Conservation (phyloP, 495 filamentous ascomycete species). For the Oidiodendron maius region DNA sequence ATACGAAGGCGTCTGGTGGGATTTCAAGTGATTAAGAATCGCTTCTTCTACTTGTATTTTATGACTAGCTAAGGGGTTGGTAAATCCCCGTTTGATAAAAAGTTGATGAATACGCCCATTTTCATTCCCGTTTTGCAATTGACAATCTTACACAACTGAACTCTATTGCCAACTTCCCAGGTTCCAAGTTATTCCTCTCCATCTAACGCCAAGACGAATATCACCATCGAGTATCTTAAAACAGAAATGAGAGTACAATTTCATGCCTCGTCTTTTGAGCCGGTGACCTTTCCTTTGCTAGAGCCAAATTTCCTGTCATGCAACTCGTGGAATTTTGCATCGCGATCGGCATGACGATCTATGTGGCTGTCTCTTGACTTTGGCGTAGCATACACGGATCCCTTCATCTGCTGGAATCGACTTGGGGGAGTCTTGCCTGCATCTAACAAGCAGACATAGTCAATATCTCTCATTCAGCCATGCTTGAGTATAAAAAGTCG, state of each 20-base stretch:
- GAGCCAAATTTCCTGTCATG: background rate
- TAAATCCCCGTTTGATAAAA: background rate
- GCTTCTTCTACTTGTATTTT: background rate
- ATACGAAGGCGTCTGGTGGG: constrained; percentile 4
- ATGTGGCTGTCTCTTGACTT: constrained; percentile 49
- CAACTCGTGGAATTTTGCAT: background rate
- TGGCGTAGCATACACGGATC: constrained; percentile 56
- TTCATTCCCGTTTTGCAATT: background rate
- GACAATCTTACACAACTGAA: no score
- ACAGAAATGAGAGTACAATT: no score
- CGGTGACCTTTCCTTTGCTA: background rate
- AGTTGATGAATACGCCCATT: background rate
- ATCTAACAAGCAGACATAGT: no score
- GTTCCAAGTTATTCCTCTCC: no score
- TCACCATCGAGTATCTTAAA: no score
- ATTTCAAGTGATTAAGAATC: constrained; percentile 4
- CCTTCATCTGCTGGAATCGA: constrained; percentile 55
- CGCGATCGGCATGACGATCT: constrained; percentile 9
- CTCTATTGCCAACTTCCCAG: no score
- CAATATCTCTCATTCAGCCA: no score
- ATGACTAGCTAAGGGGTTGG: no score
- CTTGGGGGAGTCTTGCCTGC: background rate
- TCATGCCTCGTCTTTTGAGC: background rate
- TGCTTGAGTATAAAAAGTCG: no score
- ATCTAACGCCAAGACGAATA: background rate